Percentiles rank a stretch among this genome's conserved stretches.
phyloP scores from a whole-genome alignment of 257 asterid species.

The Avicennia marina region DNA sequence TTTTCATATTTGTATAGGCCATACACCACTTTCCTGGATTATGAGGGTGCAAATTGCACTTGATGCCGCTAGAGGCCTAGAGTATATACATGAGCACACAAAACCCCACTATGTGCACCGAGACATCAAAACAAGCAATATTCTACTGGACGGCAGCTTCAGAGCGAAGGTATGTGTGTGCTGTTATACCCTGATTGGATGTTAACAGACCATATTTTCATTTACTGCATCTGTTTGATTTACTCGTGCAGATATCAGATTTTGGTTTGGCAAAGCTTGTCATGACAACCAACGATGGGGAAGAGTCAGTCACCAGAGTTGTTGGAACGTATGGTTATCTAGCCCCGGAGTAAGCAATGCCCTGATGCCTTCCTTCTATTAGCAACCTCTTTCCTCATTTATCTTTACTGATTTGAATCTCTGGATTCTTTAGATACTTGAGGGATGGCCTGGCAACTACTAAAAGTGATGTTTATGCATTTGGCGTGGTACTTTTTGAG shows the following conservation, averaged over 20 bases:
- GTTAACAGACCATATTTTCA: constrained; percentile 1
- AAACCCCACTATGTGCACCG: constrained; percentile 95
- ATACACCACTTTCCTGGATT: constrained; percentile 85
- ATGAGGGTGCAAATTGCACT: constrained; percentile 94
- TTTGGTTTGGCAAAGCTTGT: constrained; percentile 93
- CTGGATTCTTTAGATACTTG: constrained; percentile 56
- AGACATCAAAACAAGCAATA: constrained; percentile 93
- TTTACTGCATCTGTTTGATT: constrained; percentile 19
- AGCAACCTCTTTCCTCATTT: neutral
- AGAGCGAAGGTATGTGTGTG: constrained; percentile 73
- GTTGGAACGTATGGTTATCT: constrained; percentile 96
- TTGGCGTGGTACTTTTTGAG: constrained; percentile 88
- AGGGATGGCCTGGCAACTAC: constrained; percentile 83
- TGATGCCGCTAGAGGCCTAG: constrained; percentile 96
- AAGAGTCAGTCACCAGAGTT: constrained; percentile 85
- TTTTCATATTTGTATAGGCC: constrained; percentile 43
- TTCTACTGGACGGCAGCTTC: constrained; percentile 75
- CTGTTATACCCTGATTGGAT: constrained; percentile 3
- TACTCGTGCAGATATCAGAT: constrained; percentile 68
- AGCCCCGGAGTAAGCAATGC: constrained; percentile 88
- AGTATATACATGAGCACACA: constrained; percentile 97
- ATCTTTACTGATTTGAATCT: constrained; percentile 19
- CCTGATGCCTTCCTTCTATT: neutral
- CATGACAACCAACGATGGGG: constrained; percentile 67
- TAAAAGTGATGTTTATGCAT: constrained; percentile 94